phyloP scores from a whole-genome alignment of 148 eudicot genomes.

The Talinum fruticosum region DNA sequence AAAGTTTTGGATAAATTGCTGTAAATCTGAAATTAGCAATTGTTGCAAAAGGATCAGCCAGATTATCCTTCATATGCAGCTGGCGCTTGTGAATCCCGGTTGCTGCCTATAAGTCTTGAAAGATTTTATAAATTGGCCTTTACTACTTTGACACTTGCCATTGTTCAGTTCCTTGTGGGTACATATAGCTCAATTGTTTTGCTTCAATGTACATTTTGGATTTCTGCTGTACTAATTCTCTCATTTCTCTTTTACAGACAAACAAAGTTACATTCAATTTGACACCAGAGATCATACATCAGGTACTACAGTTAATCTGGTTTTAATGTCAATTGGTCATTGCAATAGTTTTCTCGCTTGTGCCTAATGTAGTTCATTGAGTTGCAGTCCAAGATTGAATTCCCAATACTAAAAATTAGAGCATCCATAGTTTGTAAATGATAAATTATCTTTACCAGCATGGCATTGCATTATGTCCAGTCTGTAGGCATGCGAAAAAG shows the following conservation, averaged over 20 bases:
- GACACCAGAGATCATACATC: constrained; percentile 94
- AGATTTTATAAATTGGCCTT: neutral
- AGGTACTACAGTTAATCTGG: constrained; percentile 41
- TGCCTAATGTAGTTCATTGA: neutral
- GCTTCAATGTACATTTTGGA: constrained; percentile 2
- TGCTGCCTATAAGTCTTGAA: neutral
- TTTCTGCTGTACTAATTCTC: constrained; percentile 9
- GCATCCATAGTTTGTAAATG: no score
- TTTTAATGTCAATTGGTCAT: neutral
- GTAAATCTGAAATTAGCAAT: no score
- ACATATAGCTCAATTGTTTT: neutral
- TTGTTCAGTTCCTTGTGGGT: neutral
- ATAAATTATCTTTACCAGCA: neutral
- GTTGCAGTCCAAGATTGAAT: neutral
- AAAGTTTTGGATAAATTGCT: neutral
- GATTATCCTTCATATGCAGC: neutral
- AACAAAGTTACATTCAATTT: constrained; percentile 85
- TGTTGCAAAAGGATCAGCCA: neutral
- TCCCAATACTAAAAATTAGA: no score
- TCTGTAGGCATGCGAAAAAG: neutral
- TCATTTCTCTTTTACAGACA: constrained; percentile 47
- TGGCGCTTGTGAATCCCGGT: neutral
- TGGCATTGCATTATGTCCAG: neutral
- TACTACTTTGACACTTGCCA: neutral
- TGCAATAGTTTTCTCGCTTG: neutral